These are phyloP conservation scores for Mallotus repandus DNA, from an alignment of 441 rosid genomes.

Conservation along the genomic window DNA sequence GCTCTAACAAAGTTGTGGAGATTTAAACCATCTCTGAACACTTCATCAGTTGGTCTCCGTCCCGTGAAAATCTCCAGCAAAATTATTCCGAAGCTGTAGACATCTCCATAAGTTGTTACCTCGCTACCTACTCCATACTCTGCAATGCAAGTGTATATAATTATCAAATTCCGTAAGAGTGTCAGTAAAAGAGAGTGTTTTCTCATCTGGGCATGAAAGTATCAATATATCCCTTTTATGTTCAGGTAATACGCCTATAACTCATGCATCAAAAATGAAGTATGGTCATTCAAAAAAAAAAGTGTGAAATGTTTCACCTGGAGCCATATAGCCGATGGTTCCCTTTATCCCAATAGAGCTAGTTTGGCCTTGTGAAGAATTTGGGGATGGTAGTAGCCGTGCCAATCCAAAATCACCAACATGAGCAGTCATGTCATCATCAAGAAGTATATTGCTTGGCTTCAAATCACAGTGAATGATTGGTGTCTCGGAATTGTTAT, in stretches of 20 bases:
- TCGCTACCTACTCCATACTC: conserved; percentile 13
- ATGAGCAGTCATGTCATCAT: conserved; percentile 15
- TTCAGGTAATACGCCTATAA: no score
- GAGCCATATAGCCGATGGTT: conserved; percentile 18
- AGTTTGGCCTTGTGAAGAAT: background rate
- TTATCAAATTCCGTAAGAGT: background rate
- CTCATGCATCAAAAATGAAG: no score
- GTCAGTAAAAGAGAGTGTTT: no score
- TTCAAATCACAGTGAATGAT: conserved; percentile 21
- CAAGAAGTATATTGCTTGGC: conserved; percentile 31
- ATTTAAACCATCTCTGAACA: background rate
- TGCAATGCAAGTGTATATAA: background rate
- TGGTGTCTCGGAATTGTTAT: conserved; percentile 21
- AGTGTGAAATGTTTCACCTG: background rate
- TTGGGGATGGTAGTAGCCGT: background rate
- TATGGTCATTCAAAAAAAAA: background rate
- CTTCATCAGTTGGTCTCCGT: conserved; percentile 10
- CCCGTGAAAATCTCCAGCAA: conserved; percentile 20
- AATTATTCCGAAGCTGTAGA: conserved; percentile 15
- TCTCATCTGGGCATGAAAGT: no score
- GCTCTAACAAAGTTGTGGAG: conserved; percentile 7
- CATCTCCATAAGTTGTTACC: conserved; percentile 10
- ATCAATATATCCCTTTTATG: no score
- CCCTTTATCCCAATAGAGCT: conserved; percentile 10
- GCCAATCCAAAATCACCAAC: conserved; percentile 20